Conservation (phyloP, 75 land plant species). For the Isoetes taiwanensis region DNA sequence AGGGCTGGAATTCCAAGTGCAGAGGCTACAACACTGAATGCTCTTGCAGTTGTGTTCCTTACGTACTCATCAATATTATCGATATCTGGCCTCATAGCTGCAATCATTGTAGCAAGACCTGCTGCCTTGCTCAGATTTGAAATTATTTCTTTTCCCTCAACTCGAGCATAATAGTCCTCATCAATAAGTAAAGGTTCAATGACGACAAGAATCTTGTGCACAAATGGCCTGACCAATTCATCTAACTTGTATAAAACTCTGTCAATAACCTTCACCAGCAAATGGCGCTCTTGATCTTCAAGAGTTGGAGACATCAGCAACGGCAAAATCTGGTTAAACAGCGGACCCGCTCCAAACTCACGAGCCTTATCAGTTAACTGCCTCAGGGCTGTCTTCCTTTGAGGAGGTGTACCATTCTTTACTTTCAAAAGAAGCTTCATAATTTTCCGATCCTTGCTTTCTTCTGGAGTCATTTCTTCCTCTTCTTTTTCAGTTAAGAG, state of each 20-base stretch:
- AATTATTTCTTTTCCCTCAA: conserved; percentile 90
- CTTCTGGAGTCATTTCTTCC: conserved; percentile 87
- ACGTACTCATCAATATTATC: conserved; percentile 99
- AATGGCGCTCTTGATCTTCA: conserved; percentile 93
- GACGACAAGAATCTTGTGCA: conserved; percentile 91
- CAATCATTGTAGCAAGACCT: conserved; percentile 96
- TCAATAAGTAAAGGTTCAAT: conserved; percentile 94
- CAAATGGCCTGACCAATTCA: conserved; percentile 91
- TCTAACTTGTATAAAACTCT: conserved; percentile 87
- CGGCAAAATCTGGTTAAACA: conserved; percentile 83
- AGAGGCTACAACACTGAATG: conserved; percentile 98
- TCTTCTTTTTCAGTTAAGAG: conserved; percentile 83
- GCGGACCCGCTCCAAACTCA: conserved; percentile 93
- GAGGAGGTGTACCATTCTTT: conserved; percentile 96
- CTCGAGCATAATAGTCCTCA: conserved; percentile 98
- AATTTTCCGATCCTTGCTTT: conserved; percentile 92
- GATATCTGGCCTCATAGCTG: conserved; percentile 99
- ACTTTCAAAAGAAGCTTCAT: conserved; percentile 96
- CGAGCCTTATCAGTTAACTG: conserved; percentile 95
- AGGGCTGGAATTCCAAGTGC: conserved; percentile 97
- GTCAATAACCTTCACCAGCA: conserved; percentile 93
- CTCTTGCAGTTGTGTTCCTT: conserved; percentile 92
- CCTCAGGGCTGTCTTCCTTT: conserved; percentile 83
- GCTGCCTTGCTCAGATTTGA: conserved; percentile 96
- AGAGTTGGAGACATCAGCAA: conserved; percentile 93